phyloP scores from a whole-genome alignment of 306 rosid species.

The Ceratonia siliqua region DNA sequence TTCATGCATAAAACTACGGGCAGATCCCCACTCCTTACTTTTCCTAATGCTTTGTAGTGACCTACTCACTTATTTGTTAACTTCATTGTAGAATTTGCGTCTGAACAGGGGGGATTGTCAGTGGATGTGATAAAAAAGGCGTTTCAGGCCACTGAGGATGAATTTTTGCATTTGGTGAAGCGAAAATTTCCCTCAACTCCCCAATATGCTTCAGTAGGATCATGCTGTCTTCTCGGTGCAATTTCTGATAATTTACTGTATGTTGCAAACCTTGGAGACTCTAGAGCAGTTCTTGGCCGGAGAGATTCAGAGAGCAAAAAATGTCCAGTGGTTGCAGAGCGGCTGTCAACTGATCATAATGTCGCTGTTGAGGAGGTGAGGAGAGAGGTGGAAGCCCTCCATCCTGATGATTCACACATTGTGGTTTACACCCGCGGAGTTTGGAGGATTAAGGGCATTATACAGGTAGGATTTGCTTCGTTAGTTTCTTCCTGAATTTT shows the following conservation, averaged over 20 bases:
- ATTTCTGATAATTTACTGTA: conserved; percentile 51
- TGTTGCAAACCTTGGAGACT: conserved; percentile 78
- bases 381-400: conserved; percentile 72
- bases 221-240: conserved; percentile 78
- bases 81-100: conserved; percentile 53
- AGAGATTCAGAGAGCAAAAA: conserved; percentile 30
- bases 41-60: background rate
- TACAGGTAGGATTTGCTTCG: conserved; percentile 56
- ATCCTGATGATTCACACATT: conserved; percentile 72
- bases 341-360: conserved; percentile 72
- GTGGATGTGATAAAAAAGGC: conserved; percentile 72
- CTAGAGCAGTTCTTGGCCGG: conserved; percentile 76
- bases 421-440: conserved; percentile 67
- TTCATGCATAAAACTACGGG: background rate
- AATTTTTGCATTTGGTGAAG: conserved; percentile 61
- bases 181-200: conserved; percentile 45
- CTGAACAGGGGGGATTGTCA: conserved; percentile 70
- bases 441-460: conserved; percentile 81
- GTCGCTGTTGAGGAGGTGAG: conserved; percentile 72
- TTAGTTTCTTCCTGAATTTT: background rate
- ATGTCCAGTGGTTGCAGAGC: conserved; percentile 53
- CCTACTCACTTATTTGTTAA: background rate
- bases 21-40: background rate
- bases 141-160: conserved; percentile 72
- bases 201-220: conserved; percentile 71